Evolutionary conservation across 179 eudicot genomes (phyloP), one percentile per base, ranked within the genome.

Genomic region (Spinacia oleracea): DNA sequence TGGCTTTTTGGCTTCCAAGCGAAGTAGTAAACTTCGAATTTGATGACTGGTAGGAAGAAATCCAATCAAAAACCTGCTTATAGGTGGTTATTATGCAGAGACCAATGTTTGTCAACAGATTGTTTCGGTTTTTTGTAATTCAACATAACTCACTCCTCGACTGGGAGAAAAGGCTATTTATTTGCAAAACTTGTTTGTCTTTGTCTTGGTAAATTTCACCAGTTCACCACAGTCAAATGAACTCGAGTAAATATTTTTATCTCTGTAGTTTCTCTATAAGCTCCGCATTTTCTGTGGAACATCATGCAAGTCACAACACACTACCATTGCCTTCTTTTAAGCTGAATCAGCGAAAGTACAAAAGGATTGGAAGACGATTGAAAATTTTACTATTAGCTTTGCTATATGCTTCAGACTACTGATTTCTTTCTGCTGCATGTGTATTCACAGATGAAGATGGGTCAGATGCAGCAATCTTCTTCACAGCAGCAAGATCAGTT

Each of bases 401-500:
- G 11, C 34, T n/a, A 21, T 74, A 31, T 73, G 7, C 48, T 45
- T 43, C 20, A 25, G 50, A 10, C 25, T 20, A 18, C 23, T 77
- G 35, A 45, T 72, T 48, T 46, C 29, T 45, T 64, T 43, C 6
- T 78, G 31, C 64, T 73, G 50, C 48, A 15, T 70, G 27, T 70
- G 48, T 78, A 45, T 83, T 70, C 59, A 78, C 89, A 94, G 98
- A 89, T 90, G 91, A 94, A 93, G 89, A 88, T 92, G 89, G 79
- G 87, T 74, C 98, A 95, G 78, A 89, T 91, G 87, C 98, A 89
- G 59, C 98, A 94, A 80, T 85, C 94, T 68, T 86, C 98, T 79
- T 88, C 98, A 73, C 92, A 88, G 85, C 97, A 93, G 82, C 97
- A 89, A 81, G 98, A 94, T 55, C 97, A 90, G 86, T 80, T 90